Evolutionary conservation across 1,139 yeast species (phyloP).

Genomic region (Yamadazyma kanchanaburiensis): DNA sequence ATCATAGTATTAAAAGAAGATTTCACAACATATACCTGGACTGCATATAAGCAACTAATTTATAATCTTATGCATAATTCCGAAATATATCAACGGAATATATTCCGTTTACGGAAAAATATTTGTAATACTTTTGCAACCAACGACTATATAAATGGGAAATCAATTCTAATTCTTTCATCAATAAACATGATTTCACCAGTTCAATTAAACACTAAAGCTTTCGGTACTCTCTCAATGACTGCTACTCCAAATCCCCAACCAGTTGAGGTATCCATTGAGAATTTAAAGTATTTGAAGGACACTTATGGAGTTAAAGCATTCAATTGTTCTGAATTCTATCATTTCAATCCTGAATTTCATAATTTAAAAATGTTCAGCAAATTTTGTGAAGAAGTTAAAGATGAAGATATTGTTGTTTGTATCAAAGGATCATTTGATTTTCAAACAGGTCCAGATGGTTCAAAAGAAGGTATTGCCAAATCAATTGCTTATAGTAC

Average conservation of each 20-base stretch:
- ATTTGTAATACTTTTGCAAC: no score
- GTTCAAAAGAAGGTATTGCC: slow-evolving; percentile 40
- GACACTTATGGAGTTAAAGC: slow-evolving; percentile 44
- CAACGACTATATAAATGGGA: no score
- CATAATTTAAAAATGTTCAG: slow-evolving; percentile 5
- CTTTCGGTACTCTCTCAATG: slow-evolving; percentile 65
- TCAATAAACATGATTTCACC: no score
- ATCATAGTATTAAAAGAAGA: no score
- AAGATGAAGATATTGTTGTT: slow-evolving; percentile 40
- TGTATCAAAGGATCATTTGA: slow-evolving; percentile 48
- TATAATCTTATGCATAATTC: no score
- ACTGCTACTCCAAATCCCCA: slow-evolving; percentile 50
- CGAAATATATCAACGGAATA: no score
- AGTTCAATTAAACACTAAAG: slow-evolving; percentile 35
- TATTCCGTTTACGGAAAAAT: no score
- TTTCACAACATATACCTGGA: no score
- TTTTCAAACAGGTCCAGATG: slow-evolving; percentile 33
- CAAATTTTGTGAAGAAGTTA: slow-evolving; percentile 3
- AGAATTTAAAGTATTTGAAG: slow-evolving; percentile 43
- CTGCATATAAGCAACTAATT: no score
- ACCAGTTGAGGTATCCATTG: slow-evolving; percentile 45
- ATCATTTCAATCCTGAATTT: slow-evolving; percentile 38
- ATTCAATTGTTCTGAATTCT: slow-evolving; percentile 76
- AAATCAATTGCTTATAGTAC: slow-evolving; percentile 18
- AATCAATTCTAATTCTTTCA: no score